These are phyloP conservation scores for Alloascoidea africana DNA, from an alignment of 805 yeast species.

Conservation along the genomic window DNA sequence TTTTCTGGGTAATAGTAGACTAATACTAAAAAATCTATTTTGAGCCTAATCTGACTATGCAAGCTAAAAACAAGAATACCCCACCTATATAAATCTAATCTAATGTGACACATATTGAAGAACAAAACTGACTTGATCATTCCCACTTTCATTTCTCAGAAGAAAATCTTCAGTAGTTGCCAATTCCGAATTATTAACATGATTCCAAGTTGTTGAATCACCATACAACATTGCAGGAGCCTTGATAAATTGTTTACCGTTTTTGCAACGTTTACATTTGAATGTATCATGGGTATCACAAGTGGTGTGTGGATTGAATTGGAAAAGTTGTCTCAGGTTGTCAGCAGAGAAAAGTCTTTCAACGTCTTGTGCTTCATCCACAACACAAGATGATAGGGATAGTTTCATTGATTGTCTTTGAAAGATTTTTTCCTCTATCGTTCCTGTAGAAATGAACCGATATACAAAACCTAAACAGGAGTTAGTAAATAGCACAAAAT, in stretches of 20 bases:
- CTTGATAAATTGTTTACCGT: slow-evolving; percentile 43
- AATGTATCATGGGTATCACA: slow-evolving; percentile 92
- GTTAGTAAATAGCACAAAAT: too few relatives aligned
- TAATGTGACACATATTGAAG: slow-evolving; percentile 87
- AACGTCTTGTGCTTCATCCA: slow-evolving; percentile 90
- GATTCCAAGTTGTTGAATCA: slow-evolving; percentile 97
- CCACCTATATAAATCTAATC: background rate
- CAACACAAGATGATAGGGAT: slow-evolving; percentile 88
- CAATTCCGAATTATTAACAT: slow-evolving; percentile 50
- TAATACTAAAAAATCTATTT: too few relatives aligned
- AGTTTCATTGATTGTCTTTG: slow-evolving; percentile 93
- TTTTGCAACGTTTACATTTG: slow-evolving; percentile 68
- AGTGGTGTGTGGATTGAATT: slow-evolving; percentile 44
- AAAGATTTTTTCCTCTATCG: slow-evolving; percentile 91
- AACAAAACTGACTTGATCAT: slow-evolving; percentile 64
- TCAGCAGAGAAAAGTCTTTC: slow-evolving; percentile 84
- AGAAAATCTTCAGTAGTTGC: slow-evolving; percentile 59
- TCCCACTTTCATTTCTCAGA: slow-evolving; percentile 55
- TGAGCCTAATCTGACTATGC: too few relatives aligned
- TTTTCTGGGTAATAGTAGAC: too few relatives aligned
- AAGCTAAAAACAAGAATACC: background rate
- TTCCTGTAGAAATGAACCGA: slow-evolving; percentile 85
- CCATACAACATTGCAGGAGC: slow-evolving; percentile 91
- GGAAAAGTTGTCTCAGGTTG: slow-evolving; percentile 59
- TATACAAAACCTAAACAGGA: too few relatives aligned